phyloP scores from a whole-genome alignment of 2,329 filamentous ascomycete genomes.

The Erysiphe pulchra region DNA sequence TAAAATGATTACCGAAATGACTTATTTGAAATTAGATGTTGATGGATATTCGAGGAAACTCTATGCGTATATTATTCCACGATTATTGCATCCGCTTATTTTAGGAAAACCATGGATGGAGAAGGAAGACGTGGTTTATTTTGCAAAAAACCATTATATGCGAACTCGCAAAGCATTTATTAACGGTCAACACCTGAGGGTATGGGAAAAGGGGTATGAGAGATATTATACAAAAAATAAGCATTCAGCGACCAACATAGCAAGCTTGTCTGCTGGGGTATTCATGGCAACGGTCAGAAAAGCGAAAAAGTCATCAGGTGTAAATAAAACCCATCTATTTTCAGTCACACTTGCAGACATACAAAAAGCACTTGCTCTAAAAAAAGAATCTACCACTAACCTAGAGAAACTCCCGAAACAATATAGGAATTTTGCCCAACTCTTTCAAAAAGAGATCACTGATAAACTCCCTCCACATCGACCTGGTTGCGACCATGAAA shows the following conservation, averaged over 20 bases:
- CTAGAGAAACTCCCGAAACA: too few relatives aligned
- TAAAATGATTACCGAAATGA: neutral
- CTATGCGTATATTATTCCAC: too few relatives aligned
- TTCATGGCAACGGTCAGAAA: neutral
- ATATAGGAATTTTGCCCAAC: too few relatives aligned
- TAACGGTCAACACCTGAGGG: too few relatives aligned
- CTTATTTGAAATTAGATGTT: neutral
- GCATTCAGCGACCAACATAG: neutral
- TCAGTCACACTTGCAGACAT: constrained; percentile 1
- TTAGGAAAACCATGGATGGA: too few relatives aligned
- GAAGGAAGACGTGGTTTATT: too few relatives aligned
- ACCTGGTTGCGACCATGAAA: too few relatives aligned
- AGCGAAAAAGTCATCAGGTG: neutral
- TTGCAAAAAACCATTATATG: too few relatives aligned
- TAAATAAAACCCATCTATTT: neutral
- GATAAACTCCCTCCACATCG: too few relatives aligned
- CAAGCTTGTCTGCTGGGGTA: neutral
- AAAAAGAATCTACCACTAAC: neutral
- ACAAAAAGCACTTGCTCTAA: neutral
- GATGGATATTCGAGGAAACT: neutral
- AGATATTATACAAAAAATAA: neutral
- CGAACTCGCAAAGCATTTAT: too few relatives aligned
- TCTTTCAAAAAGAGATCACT: too few relatives aligned
- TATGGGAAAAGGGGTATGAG: neutral
- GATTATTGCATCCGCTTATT: too few relatives aligned